Percentiles rank a stretch among this genome's conserved stretches.
Evolutionary conservation across 768 basidiomycete genomes (phyloP).

Genomic region (Gymnopilus dilepis): DNA sequence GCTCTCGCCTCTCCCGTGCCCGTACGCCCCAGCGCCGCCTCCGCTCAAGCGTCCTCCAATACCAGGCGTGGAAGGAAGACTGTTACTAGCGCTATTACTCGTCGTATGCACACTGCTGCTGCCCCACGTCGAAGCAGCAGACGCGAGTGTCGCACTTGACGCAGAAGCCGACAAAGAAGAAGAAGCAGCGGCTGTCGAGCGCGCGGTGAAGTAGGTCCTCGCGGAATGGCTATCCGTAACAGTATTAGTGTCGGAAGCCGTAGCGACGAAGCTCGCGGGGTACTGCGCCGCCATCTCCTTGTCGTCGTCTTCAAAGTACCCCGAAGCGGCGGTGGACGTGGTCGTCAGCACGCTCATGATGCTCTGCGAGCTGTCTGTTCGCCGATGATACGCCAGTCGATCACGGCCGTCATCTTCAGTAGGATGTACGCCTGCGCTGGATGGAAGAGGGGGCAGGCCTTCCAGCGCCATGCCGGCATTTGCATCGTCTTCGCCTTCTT

Average conservation of each 20-base stretch:
- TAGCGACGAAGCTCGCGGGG: no score
- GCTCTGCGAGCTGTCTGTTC: constrained; percentile 5
- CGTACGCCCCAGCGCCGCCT: background rate
- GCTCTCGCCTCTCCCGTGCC: constrained; percentile 3
- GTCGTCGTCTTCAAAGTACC: background rate
- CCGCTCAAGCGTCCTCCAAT: background rate
- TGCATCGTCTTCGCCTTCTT: constrained; percentile 28
- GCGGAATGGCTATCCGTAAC: no score
- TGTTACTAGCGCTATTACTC: background rate
- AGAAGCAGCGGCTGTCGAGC: background rate
- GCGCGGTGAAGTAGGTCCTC: no score
- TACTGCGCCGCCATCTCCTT: background rate
- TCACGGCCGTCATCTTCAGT: no score
- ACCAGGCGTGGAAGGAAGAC: background rate
- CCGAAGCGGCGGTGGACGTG: background rate
- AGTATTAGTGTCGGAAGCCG: no score
- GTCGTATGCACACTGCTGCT: background rate
- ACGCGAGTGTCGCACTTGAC: background rate
- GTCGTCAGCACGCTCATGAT: background rate
- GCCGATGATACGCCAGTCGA: background rate
- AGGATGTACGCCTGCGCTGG: background rate
- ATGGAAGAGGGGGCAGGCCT: background rate
- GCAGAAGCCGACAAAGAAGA: background rate
- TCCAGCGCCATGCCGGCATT: background rate
- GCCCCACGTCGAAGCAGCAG: background rate